Percentiles rank a stretch among this genome's conserved stretches.
These are phyloP conservation scores for Plasmodium knowlesi DNA, from an alignment of 169 alveolate species.

Conservation along the genomic window DNA sequence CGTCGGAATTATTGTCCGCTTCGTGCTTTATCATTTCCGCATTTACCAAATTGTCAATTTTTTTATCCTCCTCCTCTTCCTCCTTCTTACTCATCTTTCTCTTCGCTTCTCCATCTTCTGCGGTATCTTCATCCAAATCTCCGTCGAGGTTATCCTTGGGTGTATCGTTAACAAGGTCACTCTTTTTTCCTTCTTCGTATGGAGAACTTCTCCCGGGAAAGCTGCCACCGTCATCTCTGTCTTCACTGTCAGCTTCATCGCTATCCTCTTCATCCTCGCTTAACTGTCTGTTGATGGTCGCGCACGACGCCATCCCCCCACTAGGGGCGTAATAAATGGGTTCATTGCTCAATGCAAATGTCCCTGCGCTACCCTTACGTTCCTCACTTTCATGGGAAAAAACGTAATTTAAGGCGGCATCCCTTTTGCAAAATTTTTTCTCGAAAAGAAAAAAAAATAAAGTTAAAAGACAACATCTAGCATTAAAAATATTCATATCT, in stretches of 20 bases:
- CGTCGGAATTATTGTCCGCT: background rate
- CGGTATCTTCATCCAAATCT: background rate
- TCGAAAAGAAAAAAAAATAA: conserved; percentile 36
- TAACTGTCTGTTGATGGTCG: background rate
- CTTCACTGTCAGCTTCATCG: background rate
- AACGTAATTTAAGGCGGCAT: background rate
- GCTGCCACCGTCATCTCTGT: background rate
- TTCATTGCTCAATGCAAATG: background rate
- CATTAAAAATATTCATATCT: conserved; percentile 54
- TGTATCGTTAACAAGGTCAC: background rate
- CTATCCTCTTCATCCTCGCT: background rate
- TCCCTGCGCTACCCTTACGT: background rate
- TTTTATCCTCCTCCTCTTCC: conserved; percentile 16
- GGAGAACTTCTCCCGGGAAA: background rate
- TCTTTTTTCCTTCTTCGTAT: background rate
- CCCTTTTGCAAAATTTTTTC: conserved; percentile 3
- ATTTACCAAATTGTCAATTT: conserved; percentile 20
- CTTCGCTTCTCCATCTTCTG: background rate
- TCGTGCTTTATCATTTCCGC: conserved; percentile 5
- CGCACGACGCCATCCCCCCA: background rate
- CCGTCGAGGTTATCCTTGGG: background rate
- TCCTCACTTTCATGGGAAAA: background rate
- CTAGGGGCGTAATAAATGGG: background rate
- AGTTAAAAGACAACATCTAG: conserved; percentile 22
- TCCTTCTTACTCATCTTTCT: conserved; percentile 3